Base-by-base conservation (phyloP, 2,329 filamentous ascomycete species). In the Coniosporium tulheliwenetii region DNA sequence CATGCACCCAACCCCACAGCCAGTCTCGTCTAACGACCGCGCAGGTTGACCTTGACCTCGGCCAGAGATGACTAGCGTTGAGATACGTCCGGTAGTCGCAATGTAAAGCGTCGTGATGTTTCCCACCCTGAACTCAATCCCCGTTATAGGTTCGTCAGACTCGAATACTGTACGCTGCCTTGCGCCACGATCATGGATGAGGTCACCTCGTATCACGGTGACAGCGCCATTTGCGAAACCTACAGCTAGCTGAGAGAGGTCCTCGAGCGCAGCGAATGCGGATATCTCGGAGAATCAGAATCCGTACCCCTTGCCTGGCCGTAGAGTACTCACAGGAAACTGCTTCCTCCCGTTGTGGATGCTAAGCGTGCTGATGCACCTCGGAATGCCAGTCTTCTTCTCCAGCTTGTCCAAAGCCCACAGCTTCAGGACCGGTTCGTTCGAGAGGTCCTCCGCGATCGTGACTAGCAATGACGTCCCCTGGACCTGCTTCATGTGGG, bases 141-240 rank as follows among this genome's bases (percentile, higher is more conserved):
- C 89, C 0, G 91, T 98, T 8, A 98, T 79, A 0, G 91, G 93
- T 57, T 98, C 91, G 52, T 96, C 87, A 0, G 87, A 94, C 56
- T 98, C 91, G 62, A 93, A 91, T 8, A 98, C 85, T 30, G 89
- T 91, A 40, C 91, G 77, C 59, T 98, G 91, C 56, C 85, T 86
- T 9, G 89, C 86, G 15, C 93, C 91, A 43, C 91, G 78, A 58
- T 98, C 91, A 58, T 98, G 86, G 50, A 98, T 84, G 38, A 98
- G 68, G 56, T 98, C 91, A 45, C 93, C 91, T 43, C 91, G 76
- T 43, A 98, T 84, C 26, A 98, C 79, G 0, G 86, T 93, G 10
- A 98, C 89, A 1, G 87, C 79, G 7, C 91, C 91, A 60, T 98
- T 96, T 10, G 81, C 91, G 56, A 98, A 98, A 5, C 91, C 93